phyloP scores from a whole-genome alignment of 208 protist species.

The Trypanosoma mega region DNA sequence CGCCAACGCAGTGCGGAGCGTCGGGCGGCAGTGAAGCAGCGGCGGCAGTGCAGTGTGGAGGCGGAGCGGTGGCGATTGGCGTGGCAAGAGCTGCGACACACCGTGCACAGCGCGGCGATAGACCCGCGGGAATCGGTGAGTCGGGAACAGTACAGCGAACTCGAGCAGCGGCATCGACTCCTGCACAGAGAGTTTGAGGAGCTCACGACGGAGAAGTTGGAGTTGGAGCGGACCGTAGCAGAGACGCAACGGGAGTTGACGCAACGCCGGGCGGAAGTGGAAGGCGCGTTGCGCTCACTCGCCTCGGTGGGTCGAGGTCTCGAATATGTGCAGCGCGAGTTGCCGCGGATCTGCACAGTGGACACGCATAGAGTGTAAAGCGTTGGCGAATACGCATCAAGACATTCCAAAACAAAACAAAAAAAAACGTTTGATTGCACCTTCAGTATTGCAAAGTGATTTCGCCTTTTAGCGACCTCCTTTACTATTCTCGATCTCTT shows the following conservation, averaged over 20 bases:
- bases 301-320: slow-evolving; percentile 55
- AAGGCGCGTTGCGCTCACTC: slow-evolving; percentile 38
- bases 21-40: slow-evolving; percentile 9
- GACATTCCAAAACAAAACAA: too few relatives aligned
- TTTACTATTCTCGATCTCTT: too few relatives aligned
- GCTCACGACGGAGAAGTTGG: slow-evolving; percentile 10
- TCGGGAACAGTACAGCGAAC: slow-evolving; percentile 19
- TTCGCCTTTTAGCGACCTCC: too few relatives aligned
- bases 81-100: slow-evolving; percentile 17
- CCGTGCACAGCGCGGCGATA: background rate
- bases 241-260: slow-evolving; percentile 3
- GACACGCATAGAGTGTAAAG: background rate
- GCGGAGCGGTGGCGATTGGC: slow-evolving; percentile 24
- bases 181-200: slow-evolving; percentile 26
- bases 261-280: slow-evolving; percentile 32
- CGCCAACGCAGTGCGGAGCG: slow-evolving; percentile 10
- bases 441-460: too few relatives aligned
- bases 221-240: slow-evolving; percentile 9
- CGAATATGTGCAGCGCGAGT: slow-evolving; percentile 35
- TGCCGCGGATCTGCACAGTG: slow-evolving; percentile 27
- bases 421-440: too few relatives aligned
- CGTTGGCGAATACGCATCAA: background rate
- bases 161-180: slow-evolving; percentile 17
- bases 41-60: slow-evolving; percentile 21
- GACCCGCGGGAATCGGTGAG: slow-evolving; percentile 4